Evolutionary conservation across 805 yeast species (phyloP).

Genomic region (Millerago galiae): DNA sequence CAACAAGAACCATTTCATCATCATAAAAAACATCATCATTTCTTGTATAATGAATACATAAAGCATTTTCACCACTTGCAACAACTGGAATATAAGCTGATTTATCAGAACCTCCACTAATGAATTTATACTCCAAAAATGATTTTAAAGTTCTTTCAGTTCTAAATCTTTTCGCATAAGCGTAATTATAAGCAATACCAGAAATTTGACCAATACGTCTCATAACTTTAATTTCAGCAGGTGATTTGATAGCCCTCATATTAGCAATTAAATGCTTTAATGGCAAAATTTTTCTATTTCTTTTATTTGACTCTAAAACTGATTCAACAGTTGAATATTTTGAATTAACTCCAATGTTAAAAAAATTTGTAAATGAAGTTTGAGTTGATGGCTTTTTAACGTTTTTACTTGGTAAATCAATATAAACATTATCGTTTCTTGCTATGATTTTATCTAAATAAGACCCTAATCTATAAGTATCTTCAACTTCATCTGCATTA

Average conservation of each 20-base stretch:
- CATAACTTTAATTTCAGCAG: constrained; percentile 71
- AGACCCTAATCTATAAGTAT: constrained; percentile 36
- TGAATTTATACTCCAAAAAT: constrained; percentile 74
- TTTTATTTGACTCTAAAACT: constrained; percentile 19
- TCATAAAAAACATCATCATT: constrained; percentile 76
- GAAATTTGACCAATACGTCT: constrained; percentile 78
- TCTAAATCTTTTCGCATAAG: constrained; percentile 58
- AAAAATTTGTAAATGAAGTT: constrained; percentile 25
- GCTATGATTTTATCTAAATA: constrained; percentile 42
- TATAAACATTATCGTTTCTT: constrained; percentile 46
- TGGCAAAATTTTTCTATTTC: constrained; percentile 35
- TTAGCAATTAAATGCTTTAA: constrained; percentile 37
- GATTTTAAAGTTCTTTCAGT: constrained; percentile 78
- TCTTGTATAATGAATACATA: constrained; percentile 89
- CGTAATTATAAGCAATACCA: constrained; percentile 76
- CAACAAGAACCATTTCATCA: constrained; percentile 84
- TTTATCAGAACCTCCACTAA: constrained; percentile 82
- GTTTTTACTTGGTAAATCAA: constrained; percentile 36
- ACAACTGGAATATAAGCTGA: constrained; percentile 94
- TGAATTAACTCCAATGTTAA: constrained; percentile 22
- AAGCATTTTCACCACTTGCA: constrained; percentile 86
- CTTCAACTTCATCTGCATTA: constrained; percentile 75
- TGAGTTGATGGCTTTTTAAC: constrained; percentile 15
- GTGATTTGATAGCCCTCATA: constrained; percentile 67
- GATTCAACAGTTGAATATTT: constrained; percentile 24